A percentile compares a stretch with the other conserved stretches of the same genome.
phyloP scores from a whole-genome alignment of 805 yeast genomes.

The Metahyphopichia silvanorum region DNA sequence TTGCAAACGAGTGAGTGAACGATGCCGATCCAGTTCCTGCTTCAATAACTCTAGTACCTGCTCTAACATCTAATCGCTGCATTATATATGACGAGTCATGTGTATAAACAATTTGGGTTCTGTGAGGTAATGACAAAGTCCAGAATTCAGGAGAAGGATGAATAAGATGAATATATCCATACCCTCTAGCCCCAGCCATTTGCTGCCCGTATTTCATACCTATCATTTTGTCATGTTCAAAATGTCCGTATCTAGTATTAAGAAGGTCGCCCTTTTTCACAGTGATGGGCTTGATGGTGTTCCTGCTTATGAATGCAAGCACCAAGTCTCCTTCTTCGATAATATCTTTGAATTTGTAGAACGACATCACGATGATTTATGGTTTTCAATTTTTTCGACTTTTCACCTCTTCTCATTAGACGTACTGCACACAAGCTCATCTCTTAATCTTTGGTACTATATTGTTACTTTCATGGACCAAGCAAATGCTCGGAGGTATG shows the following conservation, averaged over 20 bases:
- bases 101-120: slow-evolving; percentile 96
- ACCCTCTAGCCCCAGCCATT: slow-evolving; percentile 68
- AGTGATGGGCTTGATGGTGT: slow-evolving; percentile 69
- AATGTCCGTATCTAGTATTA: slow-evolving; percentile 87
- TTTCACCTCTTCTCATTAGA: too few species aligned
- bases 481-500: too few species aligned
- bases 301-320: slow-evolving; percentile 80
- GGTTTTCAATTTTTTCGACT: too few species aligned
- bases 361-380: slow-evolving; percentile 33
- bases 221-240: slow-evolving; percentile 80
- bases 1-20: slow-evolving; percentile 86
- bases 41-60: slow-evolving; percentile 81
- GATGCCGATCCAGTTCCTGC: slow-evolving; percentile 99
- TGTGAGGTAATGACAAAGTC: slow-evolving; percentile 93
- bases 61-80: slow-evolving; percentile 71
- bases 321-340: slow-evolving; percentile 87
- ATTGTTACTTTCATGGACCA: too few species aligned
- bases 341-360: slow-evolving; percentile 56
- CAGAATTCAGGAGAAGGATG: slow-evolving; percentile 95
- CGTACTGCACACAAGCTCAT: too few species aligned
- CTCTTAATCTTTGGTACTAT: too few species aligned
- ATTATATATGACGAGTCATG: slow-evolving; percentile 91
- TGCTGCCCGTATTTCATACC: slow-evolving; percentile 84
- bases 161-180: slow-evolving; percentile 81
- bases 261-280: slow-evolving; percentile 58